phyloP scores from a whole-genome alignment of 306 rosid genomes.

The Argentina anserina region DNA sequence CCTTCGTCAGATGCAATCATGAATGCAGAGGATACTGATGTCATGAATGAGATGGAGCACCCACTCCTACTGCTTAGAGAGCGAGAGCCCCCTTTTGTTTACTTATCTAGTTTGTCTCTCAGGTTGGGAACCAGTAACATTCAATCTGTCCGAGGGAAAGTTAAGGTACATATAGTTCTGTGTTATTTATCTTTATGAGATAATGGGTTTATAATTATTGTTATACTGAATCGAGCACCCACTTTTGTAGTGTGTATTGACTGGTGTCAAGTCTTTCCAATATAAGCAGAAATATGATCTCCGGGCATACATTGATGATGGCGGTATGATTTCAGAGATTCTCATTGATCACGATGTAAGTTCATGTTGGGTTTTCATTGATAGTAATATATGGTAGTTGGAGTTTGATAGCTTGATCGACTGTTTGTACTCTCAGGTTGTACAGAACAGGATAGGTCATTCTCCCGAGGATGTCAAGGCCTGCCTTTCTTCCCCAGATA shows the following conservation, averaged over 20 bases:
- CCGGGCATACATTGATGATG: conserved; percentile 77
- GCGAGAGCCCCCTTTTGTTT: conserved; percentile 68
- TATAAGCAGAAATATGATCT: conserved; percentile 69
- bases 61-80: conserved; percentile 46
- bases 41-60: conserved; percentile 41
- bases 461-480: conserved; percentile 68
- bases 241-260: conserved; percentile 74
- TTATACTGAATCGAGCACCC: conserved; percentile 18
- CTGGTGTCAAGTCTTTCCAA: conserved; percentile 87
- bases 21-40: conserved; percentile 31
- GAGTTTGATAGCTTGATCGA: conserved; percentile 10
- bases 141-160: conserved; percentile 56
- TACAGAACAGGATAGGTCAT: conserved; percentile 66
- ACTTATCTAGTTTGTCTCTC: conserved; percentile 79
- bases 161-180: conserved; percentile 52
- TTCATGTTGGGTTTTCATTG: conserved; percentile 15
- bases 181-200: conserved; percentile 16
- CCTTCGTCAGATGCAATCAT: conserved; percentile 27
- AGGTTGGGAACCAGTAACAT: conserved; percentile 57
- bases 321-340: conserved; percentile 83
- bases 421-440: conserved; percentile 49
- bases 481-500: conserved; percentile 65
- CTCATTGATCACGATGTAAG: conserved; percentile 74
- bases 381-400: conserved; percentile 13
- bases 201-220: not conserved